phyloP scores from a whole-genome alignment of 179 eudicot genomes.

The Spinacia oleracea region DNA sequence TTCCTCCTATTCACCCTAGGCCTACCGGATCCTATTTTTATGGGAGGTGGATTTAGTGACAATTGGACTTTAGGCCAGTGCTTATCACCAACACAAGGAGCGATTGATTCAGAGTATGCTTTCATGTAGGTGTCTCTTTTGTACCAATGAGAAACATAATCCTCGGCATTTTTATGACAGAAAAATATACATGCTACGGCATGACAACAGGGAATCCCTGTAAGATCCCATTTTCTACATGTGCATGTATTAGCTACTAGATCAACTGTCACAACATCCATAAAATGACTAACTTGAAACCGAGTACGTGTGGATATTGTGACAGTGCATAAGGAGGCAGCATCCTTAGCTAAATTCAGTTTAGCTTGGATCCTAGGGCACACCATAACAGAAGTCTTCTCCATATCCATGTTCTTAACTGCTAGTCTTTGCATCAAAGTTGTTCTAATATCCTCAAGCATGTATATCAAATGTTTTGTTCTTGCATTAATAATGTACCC shows the following conservation, averaged over 20 bases:
- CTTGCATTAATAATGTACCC: background rate
- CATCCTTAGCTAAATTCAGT: background rate
- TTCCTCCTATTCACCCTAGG: background rate
- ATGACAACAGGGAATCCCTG: too few species aligned
- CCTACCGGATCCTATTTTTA: too few species aligned
- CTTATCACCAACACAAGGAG: background rate
- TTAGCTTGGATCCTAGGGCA: background rate
- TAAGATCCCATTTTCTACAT: background rate
- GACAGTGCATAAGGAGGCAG: background rate
- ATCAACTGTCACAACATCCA: background rate
- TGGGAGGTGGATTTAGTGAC: background rate
- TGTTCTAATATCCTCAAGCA: slow-evolving; percentile 4
- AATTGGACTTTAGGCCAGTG: background rate
- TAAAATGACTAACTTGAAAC: background rate
- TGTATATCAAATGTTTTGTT: background rate
- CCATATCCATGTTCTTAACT: background rate
- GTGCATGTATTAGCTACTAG: background rate
- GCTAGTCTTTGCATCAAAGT: slow-evolving; percentile 1
- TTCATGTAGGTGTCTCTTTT: background rate
- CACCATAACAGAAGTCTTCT: background rate
- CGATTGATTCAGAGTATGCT: background rate
- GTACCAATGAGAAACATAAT: background rate
- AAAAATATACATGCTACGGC: too few species aligned
- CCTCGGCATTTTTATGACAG: too few species aligned
- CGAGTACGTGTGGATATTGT: background rate